Percentiles rank a stretch among this genome's conserved stretches.
Evolutionary conservation across 2,329 filamentous ascomycete species (phyloP).

Genomic region (Pyrenophora tritici-repentis): DNA sequence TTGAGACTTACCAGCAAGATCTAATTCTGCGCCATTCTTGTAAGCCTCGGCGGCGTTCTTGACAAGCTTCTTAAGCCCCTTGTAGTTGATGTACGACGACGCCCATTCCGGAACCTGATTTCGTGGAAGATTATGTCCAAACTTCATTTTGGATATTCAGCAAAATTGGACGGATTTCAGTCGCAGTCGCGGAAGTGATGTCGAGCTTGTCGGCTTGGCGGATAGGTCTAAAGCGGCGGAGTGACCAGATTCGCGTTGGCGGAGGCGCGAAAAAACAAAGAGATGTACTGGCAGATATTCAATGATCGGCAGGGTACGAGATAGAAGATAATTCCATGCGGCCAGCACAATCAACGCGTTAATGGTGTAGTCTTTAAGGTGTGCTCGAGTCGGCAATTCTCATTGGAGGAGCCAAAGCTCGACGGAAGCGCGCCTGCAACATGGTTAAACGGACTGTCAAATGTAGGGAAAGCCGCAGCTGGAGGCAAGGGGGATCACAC

Average conservation of each 20-base stretch:
- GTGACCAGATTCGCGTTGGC: conserved; percentile 10
- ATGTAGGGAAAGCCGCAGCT: conserved; percentile 31
- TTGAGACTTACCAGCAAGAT: conserved; percentile 78
- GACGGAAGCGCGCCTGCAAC: conserved; percentile 37
- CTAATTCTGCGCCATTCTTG: conserved; percentile 73
- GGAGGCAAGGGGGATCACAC: conserved; percentile 39
- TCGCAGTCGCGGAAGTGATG: not conserved
- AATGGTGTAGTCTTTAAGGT: conserved; percentile 24
- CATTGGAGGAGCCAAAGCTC: conserved; percentile 37
- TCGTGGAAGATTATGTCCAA: conserved; percentile 66
- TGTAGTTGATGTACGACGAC: conserved; percentile 84
- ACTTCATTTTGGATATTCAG: conserved; percentile 48
- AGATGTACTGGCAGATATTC: conserved; percentile 14
- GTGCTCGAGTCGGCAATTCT: conserved; percentile 34
- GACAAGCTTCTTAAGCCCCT: conserved; percentile 92
- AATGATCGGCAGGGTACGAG: conserved; percentile 14
- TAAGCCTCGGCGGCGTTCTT: conserved; percentile 72
- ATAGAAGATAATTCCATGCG: conserved; percentile 19
- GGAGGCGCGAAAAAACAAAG: conserved; percentile 19
- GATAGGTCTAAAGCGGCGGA: not conserved
- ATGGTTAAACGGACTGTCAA: conserved; percentile 42
- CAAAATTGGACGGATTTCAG: not conserved
- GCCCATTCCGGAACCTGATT: conserved; percentile 91
- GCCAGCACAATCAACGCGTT: conserved; percentile 26
- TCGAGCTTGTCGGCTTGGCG: not conserved